Evolutionary conservation across 441 rosid genomes (phyloP).

Genomic region (Geranium incanum): DNA sequence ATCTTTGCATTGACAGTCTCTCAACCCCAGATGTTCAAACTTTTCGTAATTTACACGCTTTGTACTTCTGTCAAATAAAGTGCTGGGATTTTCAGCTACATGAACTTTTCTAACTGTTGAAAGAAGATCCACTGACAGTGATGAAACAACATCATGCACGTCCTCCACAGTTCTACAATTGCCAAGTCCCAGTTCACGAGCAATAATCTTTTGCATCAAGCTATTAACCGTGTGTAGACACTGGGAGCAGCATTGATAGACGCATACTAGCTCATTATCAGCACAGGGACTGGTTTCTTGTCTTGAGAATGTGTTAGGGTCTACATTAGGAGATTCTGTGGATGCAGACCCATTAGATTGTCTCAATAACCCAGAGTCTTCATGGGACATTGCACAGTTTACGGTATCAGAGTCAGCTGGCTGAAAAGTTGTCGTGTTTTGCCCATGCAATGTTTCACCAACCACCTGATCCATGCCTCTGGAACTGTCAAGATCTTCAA

Average conservation of each 20-base stretch:
- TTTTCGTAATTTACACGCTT: slow-evolving; percentile 22
- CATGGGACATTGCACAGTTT: slow-evolving; percentile 22
- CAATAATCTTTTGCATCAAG: slow-evolving; percentile 46
- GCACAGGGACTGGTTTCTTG: slow-evolving; percentile 24
- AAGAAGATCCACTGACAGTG: slow-evolving; percentile 60
- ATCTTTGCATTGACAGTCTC: slow-evolving; percentile 40
- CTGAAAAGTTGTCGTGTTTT: slow-evolving; percentile 27
- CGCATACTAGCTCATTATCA: slow-evolving; percentile 39
- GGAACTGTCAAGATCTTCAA: slow-evolving; percentile 23
- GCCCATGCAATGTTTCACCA: slow-evolving; percentile 25
- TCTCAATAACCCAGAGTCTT: slow-evolving; percentile 22
- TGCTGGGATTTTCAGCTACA: slow-evolving; percentile 24
- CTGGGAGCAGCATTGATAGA: slow-evolving; percentile 61
- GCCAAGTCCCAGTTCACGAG: slow-evolving; percentile 35
- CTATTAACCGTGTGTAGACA: slow-evolving; percentile 48
- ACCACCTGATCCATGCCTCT: slow-evolving; percentile 23
- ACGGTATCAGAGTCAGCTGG: slow-evolving; percentile 23
- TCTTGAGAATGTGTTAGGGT: slow-evolving; percentile 19
- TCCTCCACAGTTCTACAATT: slow-evolving; percentile 45
- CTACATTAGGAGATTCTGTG: slow-evolving; percentile 21
- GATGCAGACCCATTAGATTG: slow-evolving; percentile 27
- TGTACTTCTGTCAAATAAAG: slow-evolving; percentile 22
- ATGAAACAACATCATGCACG: slow-evolving; percentile 60
- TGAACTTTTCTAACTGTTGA: slow-evolving; percentile 48
- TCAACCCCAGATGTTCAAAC: slow-evolving; percentile 23